Conservation (phyloP, 441 rosid genomes). For the Aleurites moluccanus region DNA sequence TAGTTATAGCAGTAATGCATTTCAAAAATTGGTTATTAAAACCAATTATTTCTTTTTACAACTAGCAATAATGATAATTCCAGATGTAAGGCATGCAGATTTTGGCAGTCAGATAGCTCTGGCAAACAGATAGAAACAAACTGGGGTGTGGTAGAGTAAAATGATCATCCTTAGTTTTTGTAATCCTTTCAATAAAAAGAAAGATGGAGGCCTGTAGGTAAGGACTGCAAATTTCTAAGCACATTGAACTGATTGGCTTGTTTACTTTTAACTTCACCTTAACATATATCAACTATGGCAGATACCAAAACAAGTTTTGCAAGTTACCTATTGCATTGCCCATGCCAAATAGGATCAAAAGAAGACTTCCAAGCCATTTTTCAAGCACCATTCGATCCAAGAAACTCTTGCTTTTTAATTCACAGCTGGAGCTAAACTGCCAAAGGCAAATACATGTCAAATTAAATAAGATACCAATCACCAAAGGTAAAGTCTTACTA, state of each 20-base stretch:
- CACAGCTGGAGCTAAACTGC: conserved; percentile 28
- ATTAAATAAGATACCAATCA: conserved; percentile 2
- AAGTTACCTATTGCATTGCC: conserved; percentile 49
- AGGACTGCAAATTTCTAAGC: neutral
- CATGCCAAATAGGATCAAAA: conserved; percentile 41
- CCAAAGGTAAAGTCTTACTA: conserved; percentile 6
- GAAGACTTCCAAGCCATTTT: conserved; percentile 41
- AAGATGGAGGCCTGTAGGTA: neutral
- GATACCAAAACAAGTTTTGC: conserved; percentile 1
- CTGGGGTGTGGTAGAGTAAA: neutral
- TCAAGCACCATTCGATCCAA: conserved; percentile 49
- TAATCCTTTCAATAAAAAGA: neutral
- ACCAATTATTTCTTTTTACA: neutral
- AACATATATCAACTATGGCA: neutral
- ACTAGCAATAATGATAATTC: neutral
- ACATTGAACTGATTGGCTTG: neutral
- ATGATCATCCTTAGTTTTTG: neutral
- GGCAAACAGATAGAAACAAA: neutral
- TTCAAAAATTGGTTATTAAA: neutral
- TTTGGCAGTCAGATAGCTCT: neutral
- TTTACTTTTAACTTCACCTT: neutral
- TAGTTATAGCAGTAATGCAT: neutral
- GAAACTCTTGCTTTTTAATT: conserved; percentile 9
- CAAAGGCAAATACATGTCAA: conserved; percentile 19
- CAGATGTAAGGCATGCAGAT: neutral